Conservation (phyloP, 768 basidiomycete species). For the Dioszegia aurantiaca region DNA sequence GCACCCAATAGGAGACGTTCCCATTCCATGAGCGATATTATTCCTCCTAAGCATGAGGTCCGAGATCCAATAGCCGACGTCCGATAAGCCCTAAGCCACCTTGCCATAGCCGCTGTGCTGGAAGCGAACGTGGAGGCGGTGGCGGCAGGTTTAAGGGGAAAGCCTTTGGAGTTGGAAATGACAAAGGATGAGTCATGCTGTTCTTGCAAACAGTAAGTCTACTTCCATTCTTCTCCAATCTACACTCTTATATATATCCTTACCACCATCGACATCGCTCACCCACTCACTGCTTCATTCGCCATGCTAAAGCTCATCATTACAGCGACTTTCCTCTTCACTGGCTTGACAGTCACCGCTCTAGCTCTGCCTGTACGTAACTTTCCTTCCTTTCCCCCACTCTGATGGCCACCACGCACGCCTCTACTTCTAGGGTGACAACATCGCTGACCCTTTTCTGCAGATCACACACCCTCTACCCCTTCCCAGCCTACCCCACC, state of each 20-base stretch:
- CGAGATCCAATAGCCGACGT: no score
- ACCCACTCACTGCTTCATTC: not conserved
- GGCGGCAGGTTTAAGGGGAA: not conserved
- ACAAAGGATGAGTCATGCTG: conserved; percentile 9
- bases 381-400: not conserved
- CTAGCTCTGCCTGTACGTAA: no score
- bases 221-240: not conserved
- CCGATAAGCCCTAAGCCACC: no score
- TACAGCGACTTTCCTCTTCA: no score
- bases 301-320: not conserved
- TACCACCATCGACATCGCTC: not conserved
- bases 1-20: no score
- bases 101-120: no score
- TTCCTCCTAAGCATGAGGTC: no score
- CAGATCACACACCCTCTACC: conserved; percentile 15
- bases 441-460: not conserved
- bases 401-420: not conserved
- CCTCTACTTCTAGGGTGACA: not conserved
- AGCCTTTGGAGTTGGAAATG: not conserved
- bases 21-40: no score
- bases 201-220: not conserved
- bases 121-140: no score
- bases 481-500: not conserved
- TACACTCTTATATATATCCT: not conserved
- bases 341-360: no score